Percentiles rank a stretch among this genome's conserved stretches.
These are phyloP conservation scores for Pisolithus thermaeus DNA, from an alignment of 1,284 basidiomycete genomes.

Conservation along the genomic window DNA sequence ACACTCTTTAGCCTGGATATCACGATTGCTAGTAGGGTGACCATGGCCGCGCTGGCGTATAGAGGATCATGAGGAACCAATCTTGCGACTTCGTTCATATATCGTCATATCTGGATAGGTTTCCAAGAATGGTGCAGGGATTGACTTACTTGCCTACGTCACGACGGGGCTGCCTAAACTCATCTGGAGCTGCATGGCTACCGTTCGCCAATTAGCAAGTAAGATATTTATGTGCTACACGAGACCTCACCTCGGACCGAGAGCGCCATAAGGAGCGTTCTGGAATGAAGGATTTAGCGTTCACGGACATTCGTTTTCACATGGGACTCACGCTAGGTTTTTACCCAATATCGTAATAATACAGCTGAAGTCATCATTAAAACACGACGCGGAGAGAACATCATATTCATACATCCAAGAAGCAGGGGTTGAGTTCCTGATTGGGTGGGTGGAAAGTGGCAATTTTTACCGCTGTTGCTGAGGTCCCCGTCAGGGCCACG, in stretches of 20 bases:
- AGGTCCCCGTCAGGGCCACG: no score
- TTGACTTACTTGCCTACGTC: not conserved
- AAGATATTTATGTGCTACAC: no score
- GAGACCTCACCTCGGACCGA: slow-evolving; percentile 6
- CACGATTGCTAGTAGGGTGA: no score
- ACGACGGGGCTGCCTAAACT: not conserved
- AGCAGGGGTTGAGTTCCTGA: not conserved
- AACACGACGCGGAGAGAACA: not conserved
- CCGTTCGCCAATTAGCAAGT: not conserved
- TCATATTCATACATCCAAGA: not conserved
- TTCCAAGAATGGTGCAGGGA: not conserved
- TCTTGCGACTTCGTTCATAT: no score
- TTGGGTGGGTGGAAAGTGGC: not conserved
- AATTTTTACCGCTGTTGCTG: slow-evolving; percentile 3
- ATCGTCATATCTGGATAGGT: slow-evolving; percentile 20
- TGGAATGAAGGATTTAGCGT: not conserved
- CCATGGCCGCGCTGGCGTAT: no score
- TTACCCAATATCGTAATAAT: slow-evolving; percentile 2
- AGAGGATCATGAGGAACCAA: no score
- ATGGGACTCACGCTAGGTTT: slow-evolving; percentile 3
- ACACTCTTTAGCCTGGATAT: no score
- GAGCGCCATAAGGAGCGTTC: slow-evolving; percentile 7
- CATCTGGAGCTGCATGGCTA: slow-evolving; percentile 6
- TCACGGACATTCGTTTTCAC: not conserved
- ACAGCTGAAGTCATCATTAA: slow-evolving; percentile 2